Evolutionary conservation across 1,139 yeast species (phyloP).

Genomic region (Kurtzmaniella quercitrusa): DNA sequence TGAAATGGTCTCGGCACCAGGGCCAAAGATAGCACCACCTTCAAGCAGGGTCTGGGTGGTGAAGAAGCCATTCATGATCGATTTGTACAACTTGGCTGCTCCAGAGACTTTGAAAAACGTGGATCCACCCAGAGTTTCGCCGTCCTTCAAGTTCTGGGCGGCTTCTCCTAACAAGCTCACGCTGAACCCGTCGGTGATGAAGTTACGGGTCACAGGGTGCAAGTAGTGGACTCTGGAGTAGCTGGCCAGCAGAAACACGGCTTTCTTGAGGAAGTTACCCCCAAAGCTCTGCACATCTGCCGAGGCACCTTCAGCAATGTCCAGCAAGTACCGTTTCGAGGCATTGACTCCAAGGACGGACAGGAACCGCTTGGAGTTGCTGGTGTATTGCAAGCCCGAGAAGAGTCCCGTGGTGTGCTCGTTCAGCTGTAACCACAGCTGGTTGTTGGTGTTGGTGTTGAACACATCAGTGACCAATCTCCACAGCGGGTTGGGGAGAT

Average conservation of each 20-base stretch:
- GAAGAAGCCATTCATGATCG: slow-evolving; percentile 31
- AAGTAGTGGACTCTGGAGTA: slow-evolving; percentile 22
- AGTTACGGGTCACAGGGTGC: slow-evolving; percentile 24
- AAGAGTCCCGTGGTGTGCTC: slow-evolving; percentile 35
- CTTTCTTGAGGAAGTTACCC: slow-evolving; percentile 35
- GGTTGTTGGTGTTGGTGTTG: slow-evolving; percentile 37
- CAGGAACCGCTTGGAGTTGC: slow-evolving; percentile 14
- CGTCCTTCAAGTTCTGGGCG: slow-evolving; percentile 23
- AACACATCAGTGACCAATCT: slow-evolving; percentile 33
- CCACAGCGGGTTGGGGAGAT: slow-evolving; percentile 37
- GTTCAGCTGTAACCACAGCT: slow-evolving; percentile 34
- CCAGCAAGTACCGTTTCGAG: slow-evolving; percentile 37
- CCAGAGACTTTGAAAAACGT: slow-evolving; percentile 25
- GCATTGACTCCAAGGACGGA: slow-evolving; percentile 38
- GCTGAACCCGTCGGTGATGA: slow-evolving; percentile 26
- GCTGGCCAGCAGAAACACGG: slow-evolving; percentile 24
- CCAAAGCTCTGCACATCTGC: slow-evolving; percentile 27
- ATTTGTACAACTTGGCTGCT: slow-evolving; percentile 30
- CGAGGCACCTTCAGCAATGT: slow-evolving; percentile 39
- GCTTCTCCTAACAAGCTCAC: slow-evolving; percentile 24
- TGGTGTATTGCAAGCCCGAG: slow-evolving; percentile 38
- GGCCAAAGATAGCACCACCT: slow-evolving; percentile 31
- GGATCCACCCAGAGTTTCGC: slow-evolving; percentile 12
- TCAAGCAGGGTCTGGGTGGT: slow-evolving; percentile 34
- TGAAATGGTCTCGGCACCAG: slow-evolving; percentile 10